Conservation (phyloP, 129 eudicot genomes). For the Scalesia atractyloides region DNA sequence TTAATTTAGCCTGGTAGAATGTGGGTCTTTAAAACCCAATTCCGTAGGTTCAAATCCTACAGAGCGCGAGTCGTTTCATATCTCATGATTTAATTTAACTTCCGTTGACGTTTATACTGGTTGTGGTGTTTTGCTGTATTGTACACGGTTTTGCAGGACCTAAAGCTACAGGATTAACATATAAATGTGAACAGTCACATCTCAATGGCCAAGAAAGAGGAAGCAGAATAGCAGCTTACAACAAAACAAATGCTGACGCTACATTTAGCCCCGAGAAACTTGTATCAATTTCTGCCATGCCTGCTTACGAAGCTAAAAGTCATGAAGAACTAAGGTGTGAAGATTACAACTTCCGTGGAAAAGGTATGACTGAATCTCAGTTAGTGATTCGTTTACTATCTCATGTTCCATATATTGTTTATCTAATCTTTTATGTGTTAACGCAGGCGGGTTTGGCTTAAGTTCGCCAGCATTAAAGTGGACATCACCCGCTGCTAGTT, state of each 20-base stretch:
- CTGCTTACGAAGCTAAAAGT: conserved; percentile 39
- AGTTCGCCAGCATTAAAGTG: conserved; percentile 8
- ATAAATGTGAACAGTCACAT: background rate
- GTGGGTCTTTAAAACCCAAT: conserved; percentile 36
- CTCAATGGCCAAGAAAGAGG: background rate
- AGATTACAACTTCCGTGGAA: conserved; percentile 39
- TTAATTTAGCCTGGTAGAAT: conserved; percentile 45
- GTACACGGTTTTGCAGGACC: conserved; percentile 30
- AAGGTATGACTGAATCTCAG: conserved; percentile 31
- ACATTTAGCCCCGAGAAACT: conserved; percentile 19
- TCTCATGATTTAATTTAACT: background rate
- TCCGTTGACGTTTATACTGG: background rate
- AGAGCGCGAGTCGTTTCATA: conserved; percentile 30
- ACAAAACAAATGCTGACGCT: conserved; percentile 19
- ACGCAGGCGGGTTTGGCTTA: conserved; percentile 23
- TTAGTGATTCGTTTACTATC: too few species aligned
- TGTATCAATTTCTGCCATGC: conserved; percentile 55
- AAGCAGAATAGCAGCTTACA: conserved; percentile 15
- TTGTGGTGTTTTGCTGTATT: conserved; percentile 7
- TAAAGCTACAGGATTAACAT: conserved; percentile 14
- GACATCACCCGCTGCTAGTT: conserved; percentile 15
- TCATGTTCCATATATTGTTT: too few species aligned
- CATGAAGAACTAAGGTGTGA: conserved; percentile 65
- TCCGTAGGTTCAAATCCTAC: conserved; percentile 54
- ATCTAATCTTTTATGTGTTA: background rate